These are phyloP conservation scores for Physcia stellaris DNA, from an alignment of 495 filamentous ascomycete genomes.

Conservation along the genomic window DNA sequence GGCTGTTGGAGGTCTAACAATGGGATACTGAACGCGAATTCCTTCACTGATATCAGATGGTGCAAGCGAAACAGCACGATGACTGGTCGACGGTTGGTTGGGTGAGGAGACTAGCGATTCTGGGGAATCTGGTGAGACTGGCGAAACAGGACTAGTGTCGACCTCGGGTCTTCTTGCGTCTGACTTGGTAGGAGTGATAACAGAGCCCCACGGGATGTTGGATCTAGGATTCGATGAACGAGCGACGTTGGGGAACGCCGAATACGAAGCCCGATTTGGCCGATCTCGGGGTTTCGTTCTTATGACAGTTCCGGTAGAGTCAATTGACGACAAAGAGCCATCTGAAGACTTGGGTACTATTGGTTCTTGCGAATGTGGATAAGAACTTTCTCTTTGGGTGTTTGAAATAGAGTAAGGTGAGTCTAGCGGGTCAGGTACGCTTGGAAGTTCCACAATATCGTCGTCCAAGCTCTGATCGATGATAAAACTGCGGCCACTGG, in stretches of 20 bases:
- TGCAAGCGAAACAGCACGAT: constrained; percentile 22
- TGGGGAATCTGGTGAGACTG: constrained; percentile 4
- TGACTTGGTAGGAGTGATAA: constrained; percentile 8
- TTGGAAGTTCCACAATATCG: constrained; percentile 14
- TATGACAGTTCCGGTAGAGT: constrained; percentile 36
- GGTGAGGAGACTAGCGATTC: constrained; percentile 2
- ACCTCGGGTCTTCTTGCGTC: constrained; percentile 2
- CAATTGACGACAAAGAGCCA: constrained; percentile 32
- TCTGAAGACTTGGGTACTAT: constrained; percentile 16
- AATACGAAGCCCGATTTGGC: constrained; percentile 13
- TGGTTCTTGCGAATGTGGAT: constrained; percentile 1
- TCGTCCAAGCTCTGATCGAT: no score
- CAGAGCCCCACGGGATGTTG: constrained; percentile 8
- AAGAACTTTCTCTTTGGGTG: not conserved
- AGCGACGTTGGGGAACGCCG: constrained; percentile 12
- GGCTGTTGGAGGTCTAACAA: constrained; percentile 31
- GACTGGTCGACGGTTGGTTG: constrained; percentile 10
- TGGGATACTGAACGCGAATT: constrained; percentile 34
- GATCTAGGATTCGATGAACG: constrained; percentile 15
- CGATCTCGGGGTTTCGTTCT: constrained; percentile 17
- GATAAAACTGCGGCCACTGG: no score
- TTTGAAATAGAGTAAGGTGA: no score
- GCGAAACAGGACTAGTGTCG: constrained; percentile 9
- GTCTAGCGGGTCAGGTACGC: constrained; percentile 1
- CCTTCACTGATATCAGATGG: constrained; percentile 28